Evolutionary conservation across 169 alveolate species (phyloP).

Genomic region (Amoebophrya sp.): DNA sequence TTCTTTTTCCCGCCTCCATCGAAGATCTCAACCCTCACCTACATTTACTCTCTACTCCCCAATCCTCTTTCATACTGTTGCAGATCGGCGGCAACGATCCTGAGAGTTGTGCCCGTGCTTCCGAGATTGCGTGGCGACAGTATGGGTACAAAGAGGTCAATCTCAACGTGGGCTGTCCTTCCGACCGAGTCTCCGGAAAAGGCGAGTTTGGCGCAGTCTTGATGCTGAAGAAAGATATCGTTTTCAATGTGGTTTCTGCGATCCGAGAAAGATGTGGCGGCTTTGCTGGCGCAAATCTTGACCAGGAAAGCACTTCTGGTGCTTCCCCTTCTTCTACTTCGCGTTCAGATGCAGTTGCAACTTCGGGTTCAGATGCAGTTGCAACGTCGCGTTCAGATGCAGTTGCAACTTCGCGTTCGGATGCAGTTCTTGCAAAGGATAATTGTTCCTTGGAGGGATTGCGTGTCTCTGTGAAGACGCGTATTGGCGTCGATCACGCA

Average conservation of each 20-base stretch:
- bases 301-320: too few relatives aligned
- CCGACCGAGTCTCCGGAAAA: constrained; percentile 73
- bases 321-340: too few relatives aligned
- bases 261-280: constrained; percentile 42
- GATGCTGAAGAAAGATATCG: constrained; percentile 81
- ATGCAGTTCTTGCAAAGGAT: constrained; percentile 42
- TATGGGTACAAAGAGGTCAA: constrained; percentile 78
- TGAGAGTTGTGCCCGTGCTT: background rate
- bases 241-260: constrained; percentile 62
- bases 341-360: too few relatives aligned
- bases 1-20: too few relatives aligned
- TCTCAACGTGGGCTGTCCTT: constrained; percentile 87
- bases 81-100: constrained; percentile 7
- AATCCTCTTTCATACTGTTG: too few relatives aligned
- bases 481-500: constrained; percentile 87
- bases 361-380: too few relatives aligned
- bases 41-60: too few relatives aligned
- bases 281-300: too few relatives aligned
- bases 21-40: too few relatives aligned
- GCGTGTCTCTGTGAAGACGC: constrained; percentile 82
- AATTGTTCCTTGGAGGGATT: constrained; percentile 34
- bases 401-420: too few relatives aligned
- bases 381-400: too few relatives aligned
- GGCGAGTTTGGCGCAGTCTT: constrained; percentile 92
- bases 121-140: background rate